These are phyloP conservation scores for Phyllosticta citribraziliensis DNA, from an alignment of 2,329 filamentous ascomycete genomes.

Conservation along the genomic window DNA sequence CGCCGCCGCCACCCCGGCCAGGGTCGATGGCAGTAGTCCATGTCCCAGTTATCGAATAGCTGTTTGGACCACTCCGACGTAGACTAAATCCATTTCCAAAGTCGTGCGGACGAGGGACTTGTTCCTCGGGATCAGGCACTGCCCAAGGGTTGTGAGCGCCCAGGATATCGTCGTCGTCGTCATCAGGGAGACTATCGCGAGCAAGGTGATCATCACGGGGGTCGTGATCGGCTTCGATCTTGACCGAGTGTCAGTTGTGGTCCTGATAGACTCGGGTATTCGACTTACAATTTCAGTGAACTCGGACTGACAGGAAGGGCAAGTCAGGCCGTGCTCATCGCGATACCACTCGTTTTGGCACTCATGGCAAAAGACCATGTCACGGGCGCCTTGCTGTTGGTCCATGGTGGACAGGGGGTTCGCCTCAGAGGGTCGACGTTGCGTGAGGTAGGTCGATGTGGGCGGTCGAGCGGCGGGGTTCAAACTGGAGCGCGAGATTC, in stretches of 20 bases:
- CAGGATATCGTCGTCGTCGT: conserved; percentile 20
- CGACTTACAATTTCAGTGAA: conserved; percentile 74
- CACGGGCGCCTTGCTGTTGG: conserved; percentile 21
- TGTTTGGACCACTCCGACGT: conserved; percentile 23
- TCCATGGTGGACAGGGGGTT: not conserved
- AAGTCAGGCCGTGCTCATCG: conserved; percentile 58
- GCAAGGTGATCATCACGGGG: conserved; percentile 40
- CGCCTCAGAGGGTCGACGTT: not conserved
- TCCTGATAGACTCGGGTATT: conserved; percentile 1
- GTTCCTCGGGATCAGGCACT: conserved; percentile 40
- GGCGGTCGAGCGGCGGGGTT: not conserved
- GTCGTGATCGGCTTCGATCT: conserved; percentile 46
- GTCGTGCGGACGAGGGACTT: conserved; percentile 14
- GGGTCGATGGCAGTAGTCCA: conserved; percentile 12
- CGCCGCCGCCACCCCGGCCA: conserved; percentile 13
- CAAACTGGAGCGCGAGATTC: too few relatives aligned
- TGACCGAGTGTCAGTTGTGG: not conserved
- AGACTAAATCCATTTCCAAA: conserved; percentile 31
- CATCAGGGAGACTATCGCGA: conserved; percentile 12
- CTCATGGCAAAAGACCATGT: conserved; percentile 77
- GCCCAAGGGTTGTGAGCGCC: conserved; percentile 41
- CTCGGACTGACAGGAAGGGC: conserved; percentile 68
- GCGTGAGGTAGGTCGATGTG: not conserved
- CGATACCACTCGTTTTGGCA: conserved; percentile 76
- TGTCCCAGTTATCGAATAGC: conserved; percentile 26